Percentiles rank a stretch among this genome's conserved stretches.
phyloP scores from a whole-genome alignment of 139 green algal genomes.

The Chlorella vulgaris region DNA sequence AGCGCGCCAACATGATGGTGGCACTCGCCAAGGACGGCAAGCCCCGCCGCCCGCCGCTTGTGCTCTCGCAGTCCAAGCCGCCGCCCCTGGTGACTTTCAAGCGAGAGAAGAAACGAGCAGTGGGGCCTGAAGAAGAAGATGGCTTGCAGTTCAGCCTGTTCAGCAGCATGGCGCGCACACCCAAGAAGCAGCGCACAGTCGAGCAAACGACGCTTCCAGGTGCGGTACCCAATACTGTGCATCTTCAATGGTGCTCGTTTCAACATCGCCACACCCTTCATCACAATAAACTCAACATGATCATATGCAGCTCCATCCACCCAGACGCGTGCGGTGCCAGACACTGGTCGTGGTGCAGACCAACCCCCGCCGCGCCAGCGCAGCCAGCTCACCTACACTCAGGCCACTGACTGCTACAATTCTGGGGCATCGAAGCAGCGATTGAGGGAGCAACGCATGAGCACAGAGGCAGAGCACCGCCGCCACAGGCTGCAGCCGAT shows the following conservation, averaged over 20 bases:
- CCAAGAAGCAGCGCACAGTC: constrained; percentile 5
- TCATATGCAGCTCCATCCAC: too few species aligned
- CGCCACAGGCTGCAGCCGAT: neutral
- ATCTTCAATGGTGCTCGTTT: too few species aligned
- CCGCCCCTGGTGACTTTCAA: neutral
- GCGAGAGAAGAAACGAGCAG: constrained; percentile 3
- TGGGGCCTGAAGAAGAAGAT: neutral
- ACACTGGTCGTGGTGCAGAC: too few species aligned
- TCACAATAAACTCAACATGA: too few species aligned
- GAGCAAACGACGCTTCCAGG: neutral
- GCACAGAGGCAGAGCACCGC: neutral
- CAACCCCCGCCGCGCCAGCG: neutral
- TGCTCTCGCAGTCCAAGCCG: too few species aligned
- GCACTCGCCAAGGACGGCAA: neutral
- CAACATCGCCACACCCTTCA: too few species aligned
- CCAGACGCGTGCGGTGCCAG: too few species aligned
- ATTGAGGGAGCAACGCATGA: neutral
- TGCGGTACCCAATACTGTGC: too few species aligned
- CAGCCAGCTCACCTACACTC: neutral
- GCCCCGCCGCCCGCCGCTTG: too few species aligned
- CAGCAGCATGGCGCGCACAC: neutral
- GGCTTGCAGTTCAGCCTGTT: neutral
- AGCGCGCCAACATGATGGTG: constrained; percentile 13
- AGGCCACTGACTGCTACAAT: neutral
- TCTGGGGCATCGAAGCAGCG: neutral